Conservation (phyloP, 148 eudicot species). For the Silene latifolia region DNA sequence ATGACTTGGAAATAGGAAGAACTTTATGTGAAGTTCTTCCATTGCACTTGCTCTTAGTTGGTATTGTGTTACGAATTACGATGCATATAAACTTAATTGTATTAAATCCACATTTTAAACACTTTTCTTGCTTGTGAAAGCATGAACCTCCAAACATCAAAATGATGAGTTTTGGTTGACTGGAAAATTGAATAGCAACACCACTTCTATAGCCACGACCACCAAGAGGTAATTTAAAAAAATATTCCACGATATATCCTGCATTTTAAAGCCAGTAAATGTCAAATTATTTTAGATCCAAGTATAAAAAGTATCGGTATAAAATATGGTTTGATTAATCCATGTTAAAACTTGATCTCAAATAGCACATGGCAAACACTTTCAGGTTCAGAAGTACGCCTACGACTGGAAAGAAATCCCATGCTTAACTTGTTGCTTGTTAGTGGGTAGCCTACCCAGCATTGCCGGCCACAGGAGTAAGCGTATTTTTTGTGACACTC, state of each 20-base stretch:
- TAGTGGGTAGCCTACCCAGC: neutral
- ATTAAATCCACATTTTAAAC: too few species aligned
- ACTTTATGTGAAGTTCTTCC: too few species aligned
- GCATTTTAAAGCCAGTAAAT: neutral
- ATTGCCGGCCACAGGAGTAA: neutral
- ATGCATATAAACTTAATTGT: too few species aligned
- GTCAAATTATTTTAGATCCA: neutral
- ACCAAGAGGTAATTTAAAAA: neutral
- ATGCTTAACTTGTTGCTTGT: neutral
- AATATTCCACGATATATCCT: neutral
- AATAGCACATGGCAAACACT: neutral
- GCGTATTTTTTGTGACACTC: neutral
- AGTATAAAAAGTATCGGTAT: neutral
- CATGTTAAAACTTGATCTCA: neutral
- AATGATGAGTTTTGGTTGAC: too few species aligned
- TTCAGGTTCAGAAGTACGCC: neutral
- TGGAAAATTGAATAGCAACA: neutral
- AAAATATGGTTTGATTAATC: neutral
- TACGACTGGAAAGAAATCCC: neutral
- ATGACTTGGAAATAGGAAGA: too few species aligned
- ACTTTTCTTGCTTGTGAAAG: too few species aligned
- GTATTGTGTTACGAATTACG: too few species aligned
- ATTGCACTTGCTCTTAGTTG: too few species aligned
- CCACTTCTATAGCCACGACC: neutral
- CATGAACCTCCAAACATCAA: too few species aligned